A percentile compares a stretch with the other conserved stretches of the same genome.
Conservation (phyloP, 768 basidiomycete genomes). For the Rhodocollybia butyracea region DNA sequence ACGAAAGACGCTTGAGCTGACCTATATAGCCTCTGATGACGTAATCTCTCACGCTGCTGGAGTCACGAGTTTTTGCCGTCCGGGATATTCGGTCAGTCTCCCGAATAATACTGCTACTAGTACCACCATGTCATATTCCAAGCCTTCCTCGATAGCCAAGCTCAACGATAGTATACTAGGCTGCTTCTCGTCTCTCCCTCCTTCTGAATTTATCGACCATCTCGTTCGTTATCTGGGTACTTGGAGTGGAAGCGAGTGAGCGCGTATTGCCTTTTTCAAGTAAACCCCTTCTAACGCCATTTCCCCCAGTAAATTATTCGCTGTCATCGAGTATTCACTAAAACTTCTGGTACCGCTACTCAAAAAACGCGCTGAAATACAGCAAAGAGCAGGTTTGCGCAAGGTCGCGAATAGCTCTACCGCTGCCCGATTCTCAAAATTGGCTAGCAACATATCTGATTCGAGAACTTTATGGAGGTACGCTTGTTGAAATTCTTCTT, state of each 20-base stretch:
- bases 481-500: background rate
- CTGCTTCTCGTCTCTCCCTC: conserved; percentile 52
- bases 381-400: conserved; percentile 60
- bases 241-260: conserved; percentile 89
- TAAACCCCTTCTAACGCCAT: conserved; percentile 2
- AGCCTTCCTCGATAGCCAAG: conserved; percentile 43
- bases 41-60: no score
- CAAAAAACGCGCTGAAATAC: conserved; percentile 63
- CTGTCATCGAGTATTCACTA: conserved; percentile 71
- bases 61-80: no score
- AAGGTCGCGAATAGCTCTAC: conserved; percentile 48
- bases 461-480: conserved; percentile 63
- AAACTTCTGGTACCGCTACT: conserved; percentile 70
- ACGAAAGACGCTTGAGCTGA: conserved; percentile 9
- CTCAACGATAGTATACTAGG: conserved; percentile 68
- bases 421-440: conserved; percentile 50
- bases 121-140: conserved; percentile 49
- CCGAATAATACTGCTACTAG: no score
- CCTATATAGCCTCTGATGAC: conserved; percentile 7
- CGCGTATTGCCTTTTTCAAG: background rate
- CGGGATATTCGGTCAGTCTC: no score
- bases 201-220: conserved; percentile 67
- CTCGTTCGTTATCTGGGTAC: conserved; percentile 74
- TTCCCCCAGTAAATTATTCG: conserved; percentile 66
- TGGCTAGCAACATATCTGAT: conserved; percentile 57